Evolutionary conservation across 345 rosid species (phyloP).

Genomic region (Gossypium anomalum): DNA sequence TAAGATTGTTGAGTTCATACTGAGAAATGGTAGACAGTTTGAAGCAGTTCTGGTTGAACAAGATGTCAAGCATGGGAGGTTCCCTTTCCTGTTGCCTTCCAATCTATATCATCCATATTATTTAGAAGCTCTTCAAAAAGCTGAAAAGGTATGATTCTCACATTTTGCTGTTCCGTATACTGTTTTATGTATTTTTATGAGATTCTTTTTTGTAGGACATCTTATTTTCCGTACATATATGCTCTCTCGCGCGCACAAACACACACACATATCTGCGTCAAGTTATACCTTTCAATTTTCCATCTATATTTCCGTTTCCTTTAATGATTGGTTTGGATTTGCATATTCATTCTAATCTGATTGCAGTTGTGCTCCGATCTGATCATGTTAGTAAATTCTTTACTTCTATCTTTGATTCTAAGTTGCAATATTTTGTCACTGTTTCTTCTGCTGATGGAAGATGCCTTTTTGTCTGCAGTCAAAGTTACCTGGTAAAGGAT

Average conservation of each 20-base stretch:
- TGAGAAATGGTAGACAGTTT: slow-evolving; percentile 77
- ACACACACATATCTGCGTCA: not conserved
- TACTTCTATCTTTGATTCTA: not conserved
- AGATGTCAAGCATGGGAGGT: slow-evolving; percentile 74
- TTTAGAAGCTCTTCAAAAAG: slow-evolving; percentile 56
- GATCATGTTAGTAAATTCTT: not conserved
- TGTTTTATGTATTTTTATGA: not conserved
- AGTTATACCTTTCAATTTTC: not conserved
- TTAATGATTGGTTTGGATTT: not conserved
- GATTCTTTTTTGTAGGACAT: not conserved
- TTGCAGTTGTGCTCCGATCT: not conserved
- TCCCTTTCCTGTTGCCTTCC: slow-evolving; percentile 75
- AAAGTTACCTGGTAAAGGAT: slow-evolving; percentile 36
- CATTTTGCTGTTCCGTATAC: not conserved
- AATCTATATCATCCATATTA: slow-evolving; percentile 67
- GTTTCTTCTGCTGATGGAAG: slow-evolving; percentile 12
- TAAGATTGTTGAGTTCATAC: slow-evolving; percentile 88
- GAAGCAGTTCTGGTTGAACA: slow-evolving; percentile 82
- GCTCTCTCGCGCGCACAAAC: no score
- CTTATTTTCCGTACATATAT: not conserved
- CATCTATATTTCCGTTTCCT: not conserved
- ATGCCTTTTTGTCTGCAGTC: slow-evolving; percentile 40
- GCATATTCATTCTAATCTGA: not conserved
- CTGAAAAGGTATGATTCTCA: slow-evolving; percentile 55
- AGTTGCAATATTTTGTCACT: not conserved